A percentile compares a stretch with the other conserved stretches of the same genome.
phyloP scores from a whole-genome alignment of 345 rosid genomes.

The Gossypium anomalum region DNA sequence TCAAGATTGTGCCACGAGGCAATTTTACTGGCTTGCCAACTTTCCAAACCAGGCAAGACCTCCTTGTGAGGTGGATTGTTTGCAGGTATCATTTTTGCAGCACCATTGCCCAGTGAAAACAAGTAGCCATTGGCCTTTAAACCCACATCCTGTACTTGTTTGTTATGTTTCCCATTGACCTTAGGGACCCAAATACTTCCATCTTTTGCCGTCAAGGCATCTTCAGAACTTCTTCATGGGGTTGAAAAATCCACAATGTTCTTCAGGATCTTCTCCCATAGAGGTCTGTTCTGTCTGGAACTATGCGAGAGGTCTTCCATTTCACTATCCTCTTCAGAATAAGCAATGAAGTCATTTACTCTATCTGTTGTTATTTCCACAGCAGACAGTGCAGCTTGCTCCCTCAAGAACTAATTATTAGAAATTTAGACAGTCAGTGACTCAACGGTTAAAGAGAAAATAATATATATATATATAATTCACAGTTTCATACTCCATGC shows the following conservation, averaged over 20 bases:
- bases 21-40: conserved; percentile 86
- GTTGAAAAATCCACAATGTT: conserved; percentile 50
- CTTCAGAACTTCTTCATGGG: conserved; percentile 30
- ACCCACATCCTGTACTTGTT: conserved; percentile 44
- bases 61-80: conserved; percentile 66
- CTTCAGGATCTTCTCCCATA: conserved; percentile 62
- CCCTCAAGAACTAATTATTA: conserved; percentile 68
- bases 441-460: background rate
- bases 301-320: conserved; percentile 47
- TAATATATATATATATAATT: background rate
- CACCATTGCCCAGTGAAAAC: conserved; percentile 58
- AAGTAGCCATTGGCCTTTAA: conserved; percentile 38
- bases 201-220: conserved; percentile 32
- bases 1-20: conserved; percentile 86
- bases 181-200: conserved; percentile 57
- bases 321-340: conserved; percentile 61
- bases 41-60: conserved; percentile 77
- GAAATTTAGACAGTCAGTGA: conserved; percentile 14
- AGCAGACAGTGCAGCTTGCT: conserved; percentile 85
- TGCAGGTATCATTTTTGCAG: conserved; percentile 59
- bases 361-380: conserved; percentile 74
- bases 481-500: background rate
- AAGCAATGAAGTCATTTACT: conserved; percentile 67
- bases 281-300: conserved; percentile 42
- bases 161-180: conserved; percentile 89